Evolutionary conservation across 108 stramenopile genomes (phyloP), one percentile per base, ranked within the genome.

Genomic region (Skeletonema tropicum): DNA sequence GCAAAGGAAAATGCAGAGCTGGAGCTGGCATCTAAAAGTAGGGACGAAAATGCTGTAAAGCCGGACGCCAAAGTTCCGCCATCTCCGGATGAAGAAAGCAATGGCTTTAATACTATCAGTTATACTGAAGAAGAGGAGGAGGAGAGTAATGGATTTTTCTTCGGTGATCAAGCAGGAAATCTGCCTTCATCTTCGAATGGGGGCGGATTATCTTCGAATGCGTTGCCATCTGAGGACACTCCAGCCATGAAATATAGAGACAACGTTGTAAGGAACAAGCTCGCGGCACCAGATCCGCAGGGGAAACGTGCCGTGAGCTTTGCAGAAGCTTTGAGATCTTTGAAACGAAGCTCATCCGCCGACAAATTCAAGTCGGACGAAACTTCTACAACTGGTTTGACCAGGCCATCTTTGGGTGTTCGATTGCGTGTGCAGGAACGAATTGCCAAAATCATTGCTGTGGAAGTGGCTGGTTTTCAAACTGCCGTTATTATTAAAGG

Each of bases 361-460:
- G 21, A 36, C 55, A 58, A 26, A 15, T n/a, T 19, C 21, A 25
- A 25, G 23, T 36, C 65, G 10, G 35, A 42, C 25, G 49, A 58
- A 48, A 23, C 33, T 23, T 45, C 30, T 6, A 33, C 79, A 35
- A 77, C 71, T n/a, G 33, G 73, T 13, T 10, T 68, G 35, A 71
- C 79, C 64, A 92, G 85, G 66, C 94, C 94, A 19, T 92, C 94
- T 15, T 87, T 95, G 66, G 91, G 83, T 30, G 66, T 94, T 6
- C 86, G 93, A 6, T 81, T 88, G 23, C 77, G 89, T 63, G 92
- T 96, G 9, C 95, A 94, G 71, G 90, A 90, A 70, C 74, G 95
- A 26, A 75, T 96, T 65, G 89, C 90, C 10, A 74, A 84, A 23
- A 96, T 96, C 49, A 96, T 96, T 63, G 95, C 95, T 0, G 86